These are phyloP conservation scores for Camelina sativa DNA, from an alignment of 345 rosid genomes.

Conservation along the genomic window DNA sequence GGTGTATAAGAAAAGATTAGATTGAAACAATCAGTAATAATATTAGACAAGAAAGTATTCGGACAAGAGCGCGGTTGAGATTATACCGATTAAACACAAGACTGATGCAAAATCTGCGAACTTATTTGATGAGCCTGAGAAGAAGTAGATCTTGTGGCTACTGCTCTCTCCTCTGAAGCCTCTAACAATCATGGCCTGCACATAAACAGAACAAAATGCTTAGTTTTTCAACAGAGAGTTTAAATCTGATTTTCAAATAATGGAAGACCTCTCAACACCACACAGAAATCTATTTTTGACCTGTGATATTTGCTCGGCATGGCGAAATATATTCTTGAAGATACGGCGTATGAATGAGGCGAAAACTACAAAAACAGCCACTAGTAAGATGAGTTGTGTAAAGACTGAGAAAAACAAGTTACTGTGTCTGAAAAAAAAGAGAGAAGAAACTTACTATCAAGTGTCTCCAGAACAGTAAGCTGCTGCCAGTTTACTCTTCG, in stretches of 20 bases:
- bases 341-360: conserved; percentile 80
- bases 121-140: conserved; percentile 56
- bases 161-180: conserved; percentile 89
- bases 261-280: not conserved
- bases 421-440: not conserved
- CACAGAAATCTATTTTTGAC: conserved; percentile 42
- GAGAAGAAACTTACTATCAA: conserved; percentile 58
- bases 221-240: not conserved
- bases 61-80: conserved; percentile 67
- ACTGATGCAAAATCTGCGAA: conserved; percentile 65
- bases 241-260: not conserved
- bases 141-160: conserved; percentile 69
- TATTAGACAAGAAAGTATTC: conserved; percentile 61
- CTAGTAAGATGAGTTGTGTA: conserved; percentile 2
- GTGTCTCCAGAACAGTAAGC: conserved; percentile 76
- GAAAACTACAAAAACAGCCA: conserved; percentile 61
- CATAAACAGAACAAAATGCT: not conserved
- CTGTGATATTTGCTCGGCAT: conserved; percentile 97
- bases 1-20: not conserved
- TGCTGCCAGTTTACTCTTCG: conserved; percentile 90
- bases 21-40: conserved; percentile 1
- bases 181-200: conserved; percentile 96
- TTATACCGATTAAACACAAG: conserved; percentile 63
- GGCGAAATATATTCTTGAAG: conserved; percentile 88
- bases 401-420: not conserved